A percentile compares a stretch with the other conserved stretches of the same genome.
Conservation (phyloP, 805 yeast species). For the Candida ponderosae region DNA sequence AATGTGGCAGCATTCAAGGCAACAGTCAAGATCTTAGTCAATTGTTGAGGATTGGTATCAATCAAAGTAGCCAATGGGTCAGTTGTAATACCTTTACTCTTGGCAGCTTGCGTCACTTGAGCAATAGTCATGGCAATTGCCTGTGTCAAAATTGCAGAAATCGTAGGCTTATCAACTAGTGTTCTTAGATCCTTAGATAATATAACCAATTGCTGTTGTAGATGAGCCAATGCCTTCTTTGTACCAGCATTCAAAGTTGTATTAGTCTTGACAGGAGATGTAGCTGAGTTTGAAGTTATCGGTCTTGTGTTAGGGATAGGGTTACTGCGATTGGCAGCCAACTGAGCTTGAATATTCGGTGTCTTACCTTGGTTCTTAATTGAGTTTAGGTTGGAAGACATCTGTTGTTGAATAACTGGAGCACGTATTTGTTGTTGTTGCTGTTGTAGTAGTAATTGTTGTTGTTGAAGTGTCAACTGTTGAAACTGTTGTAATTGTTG, state of each 20-base stretch:
- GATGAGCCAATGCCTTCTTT: slow-evolving; percentile 62
- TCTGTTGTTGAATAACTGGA: slow-evolving; percentile 1
- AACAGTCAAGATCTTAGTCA: slow-evolving; percentile 69
- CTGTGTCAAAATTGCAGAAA: slow-evolving; percentile 78
- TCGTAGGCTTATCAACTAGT: slow-evolving; percentile 71
- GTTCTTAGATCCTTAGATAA: slow-evolving; percentile 66
- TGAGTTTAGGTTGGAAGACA: slow-evolving; percentile 1
- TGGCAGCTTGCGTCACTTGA: slow-evolving; percentile 82
- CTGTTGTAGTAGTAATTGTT: slow-evolving; percentile 1
- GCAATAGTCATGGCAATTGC: slow-evolving; percentile 92
- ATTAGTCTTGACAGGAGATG: slow-evolving; percentile 19
- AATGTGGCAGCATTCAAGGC: slow-evolving; percentile 74
- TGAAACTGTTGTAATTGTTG: slow-evolving; percentile 1
- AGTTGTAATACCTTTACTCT: slow-evolving; percentile 72
- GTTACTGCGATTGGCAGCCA: slow-evolving; percentile 26
- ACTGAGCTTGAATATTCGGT: slow-evolving; percentile 20
- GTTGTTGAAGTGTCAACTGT: background rate
- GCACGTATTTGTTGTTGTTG: slow-evolving; percentile 1
- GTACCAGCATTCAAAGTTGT: slow-evolving; percentile 27
- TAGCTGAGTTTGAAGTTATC: slow-evolving; percentile 19
- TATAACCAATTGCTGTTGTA: slow-evolving; percentile 80
- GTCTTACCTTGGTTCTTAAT: slow-evolving; percentile 5
- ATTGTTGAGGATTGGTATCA: slow-evolving; percentile 74
- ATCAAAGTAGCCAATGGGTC: slow-evolving; percentile 72
- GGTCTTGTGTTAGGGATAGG: slow-evolving; percentile 8